Base-by-base conservation (phyloP, 441 rosid species). In the Macaranga tanarius region DNA sequence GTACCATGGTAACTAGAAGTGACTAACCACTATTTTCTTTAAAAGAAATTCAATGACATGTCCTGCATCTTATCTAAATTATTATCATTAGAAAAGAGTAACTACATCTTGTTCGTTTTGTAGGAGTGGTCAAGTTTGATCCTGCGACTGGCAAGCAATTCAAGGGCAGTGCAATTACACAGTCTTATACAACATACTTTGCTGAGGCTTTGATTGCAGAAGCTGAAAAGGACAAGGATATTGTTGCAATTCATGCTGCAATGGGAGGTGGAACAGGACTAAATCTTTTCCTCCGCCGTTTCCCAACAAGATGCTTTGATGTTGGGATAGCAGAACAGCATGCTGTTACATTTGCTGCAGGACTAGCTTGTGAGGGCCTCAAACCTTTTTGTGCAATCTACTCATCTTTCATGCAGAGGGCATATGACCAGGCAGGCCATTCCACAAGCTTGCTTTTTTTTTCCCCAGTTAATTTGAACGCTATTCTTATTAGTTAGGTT, bases 261-360 rank as follows among this genome's bases (percentile, higher is more conserved):
- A 94, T 94, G 98, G 98, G 98, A 84, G 98, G 98, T 60, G 98
- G 98, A 48, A 94, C 97, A 0, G 98, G 97, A 20, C 72, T 94
- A 65, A 94, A 92, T 68, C 87, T 86, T 62, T 94, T 94, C 79
- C 96, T 82, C 45, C 92, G 92, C 15, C 96, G 91, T 10, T 93
- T 92, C 70, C 98, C 96, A 2, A 70, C 84, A 20, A 79, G 95
- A 79, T 93, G 98, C 79, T 93, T 93, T 0, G 97, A 93, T 78
- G 98, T 93, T 0, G 98, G 98, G 38, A 93, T 93, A 19, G 97
- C 97, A 0, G 98, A 93, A 76, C 98, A 93, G 76, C 98, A 93
- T 40, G 98, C 95, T 10, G 98, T 93, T 67, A 93, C 98, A 66
- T 93, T 94, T 67, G 97, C 98, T 19, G 98, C 98, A 6, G 98